These are phyloP conservation scores for Biscogniauxia sp. DNA, from an alignment of 2,329 filamentous ascomycete species.

Conservation along the genomic window DNA sequence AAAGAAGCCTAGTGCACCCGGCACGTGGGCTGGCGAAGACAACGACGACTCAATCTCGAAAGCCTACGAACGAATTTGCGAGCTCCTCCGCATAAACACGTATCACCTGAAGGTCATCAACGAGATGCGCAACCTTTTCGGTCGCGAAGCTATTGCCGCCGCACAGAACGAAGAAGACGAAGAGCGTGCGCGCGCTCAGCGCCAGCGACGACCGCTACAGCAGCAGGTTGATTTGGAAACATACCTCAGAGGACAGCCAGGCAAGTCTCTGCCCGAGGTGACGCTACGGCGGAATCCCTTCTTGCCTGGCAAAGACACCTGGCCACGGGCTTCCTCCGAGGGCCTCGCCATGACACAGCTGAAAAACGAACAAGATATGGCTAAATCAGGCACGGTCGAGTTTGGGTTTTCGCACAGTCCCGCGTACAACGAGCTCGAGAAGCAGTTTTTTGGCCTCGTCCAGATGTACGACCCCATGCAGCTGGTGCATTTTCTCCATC, in stretches of 20 bases:
- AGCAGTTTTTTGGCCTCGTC: constrained; percentile 75
- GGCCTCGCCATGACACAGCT: constrained; percentile 77
- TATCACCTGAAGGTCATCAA: constrained; percentile 81
- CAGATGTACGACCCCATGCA: constrained; percentile 79
- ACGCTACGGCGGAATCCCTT: constrained; percentile 77
- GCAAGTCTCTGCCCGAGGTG: constrained; percentile 66
- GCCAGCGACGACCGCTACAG: constrained; percentile 35
- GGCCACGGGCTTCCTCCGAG: constrained; percentile 75
- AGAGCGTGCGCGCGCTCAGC: constrained; percentile 37
- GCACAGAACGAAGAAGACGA: constrained; percentile 49
- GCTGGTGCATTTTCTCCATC: constrained; percentile 71
- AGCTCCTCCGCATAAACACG: constrained; percentile 53
- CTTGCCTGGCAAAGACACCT: constrained; percentile 81
- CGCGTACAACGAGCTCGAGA: constrained; percentile 72
- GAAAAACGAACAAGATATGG: constrained; percentile 30
- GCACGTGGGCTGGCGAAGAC: constrained; percentile 4
- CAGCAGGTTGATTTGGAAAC: constrained; percentile 58
- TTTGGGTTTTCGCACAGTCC: constrained; percentile 77
- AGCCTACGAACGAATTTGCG: constrained; percentile 36
- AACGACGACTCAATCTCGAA: constrained; percentile 8
- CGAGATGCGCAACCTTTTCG: constrained; percentile 74
- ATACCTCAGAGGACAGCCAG: constrained; percentile 53
- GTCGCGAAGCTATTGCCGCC: constrained; percentile 55
- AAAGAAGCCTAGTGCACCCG: constrained; percentile 14
- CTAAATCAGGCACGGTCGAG: constrained; percentile 56